Evolutionary conservation across 2,329 filamentous ascomycete genomes (phyloP).

Genomic region (Mycogone perniciosa): DNA sequence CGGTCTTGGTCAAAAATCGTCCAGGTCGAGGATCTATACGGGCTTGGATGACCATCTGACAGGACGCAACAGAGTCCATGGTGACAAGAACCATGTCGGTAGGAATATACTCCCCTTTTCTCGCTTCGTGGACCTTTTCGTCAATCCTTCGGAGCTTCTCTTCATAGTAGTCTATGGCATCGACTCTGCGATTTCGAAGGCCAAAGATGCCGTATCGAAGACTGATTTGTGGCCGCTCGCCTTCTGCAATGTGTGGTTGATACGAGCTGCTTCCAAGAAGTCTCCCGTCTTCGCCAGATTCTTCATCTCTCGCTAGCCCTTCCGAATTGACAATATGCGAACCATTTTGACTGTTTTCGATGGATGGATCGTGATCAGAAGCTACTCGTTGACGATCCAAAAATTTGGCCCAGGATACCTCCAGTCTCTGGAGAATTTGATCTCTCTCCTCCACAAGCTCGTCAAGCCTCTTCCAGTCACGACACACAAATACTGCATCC

Average conservation of each 20-base stretch:
- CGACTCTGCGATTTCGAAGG: conserved; percentile 64
- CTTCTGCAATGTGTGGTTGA: conserved; percentile 30
- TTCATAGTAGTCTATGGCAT: conserved; percentile 92
- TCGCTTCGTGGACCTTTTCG: conserved; percentile 61
- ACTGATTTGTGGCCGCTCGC: conserved; percentile 58
- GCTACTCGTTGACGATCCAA: conserved; percentile 20
- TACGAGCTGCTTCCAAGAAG: conserved; percentile 47
- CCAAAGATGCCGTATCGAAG: conserved; percentile 75
- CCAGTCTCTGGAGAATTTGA: conserved; percentile 62
- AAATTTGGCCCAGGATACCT: conserved; percentile 76
- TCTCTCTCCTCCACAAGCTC: conserved; percentile 62
- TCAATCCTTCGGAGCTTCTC: conserved; percentile 76
- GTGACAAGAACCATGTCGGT: conserved; percentile 91
- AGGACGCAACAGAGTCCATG: conserved; percentile 89
- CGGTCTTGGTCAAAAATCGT: conserved; percentile 75
- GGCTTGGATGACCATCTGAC: conserved; percentile 94
- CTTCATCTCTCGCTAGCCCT: conserved; percentile 32
- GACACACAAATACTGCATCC: conserved; percentile 78
- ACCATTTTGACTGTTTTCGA: conserved; percentile 13
- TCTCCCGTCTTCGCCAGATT: conserved; percentile 50
- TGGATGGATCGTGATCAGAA: conserved; percentile 1
- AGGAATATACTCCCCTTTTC: conserved; percentile 68
- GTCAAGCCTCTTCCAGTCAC: conserved; percentile 81
- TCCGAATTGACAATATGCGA: conserved; percentile 19
- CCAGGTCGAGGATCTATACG: conserved; percentile 86